phyloP scores from a whole-genome alignment of 805 yeast genomes.

The Pichia membranifaciens region DNA sequence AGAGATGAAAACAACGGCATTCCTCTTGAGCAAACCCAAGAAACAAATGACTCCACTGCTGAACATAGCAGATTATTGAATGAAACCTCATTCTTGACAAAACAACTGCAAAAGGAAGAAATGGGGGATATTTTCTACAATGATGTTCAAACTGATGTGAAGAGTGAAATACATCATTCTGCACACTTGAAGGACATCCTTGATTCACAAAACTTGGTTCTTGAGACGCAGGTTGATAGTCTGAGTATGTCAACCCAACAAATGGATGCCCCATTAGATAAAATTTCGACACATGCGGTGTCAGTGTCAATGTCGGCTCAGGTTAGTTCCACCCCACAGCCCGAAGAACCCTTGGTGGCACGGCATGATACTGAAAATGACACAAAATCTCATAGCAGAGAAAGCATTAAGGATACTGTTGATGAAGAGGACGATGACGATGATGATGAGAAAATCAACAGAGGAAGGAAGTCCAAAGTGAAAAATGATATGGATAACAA shows the following conservation, averaged over 20 bases:
- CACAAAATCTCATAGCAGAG: too few species aligned
- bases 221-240: conserved; percentile 28
- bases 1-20: conserved; percentile 4
- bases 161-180: not conserved
- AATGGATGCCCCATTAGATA: not conserved
- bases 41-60: not conserved
- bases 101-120: not conserved
- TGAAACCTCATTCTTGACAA: conserved; percentile 8
- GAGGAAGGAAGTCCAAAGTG: conserved; percentile 8
- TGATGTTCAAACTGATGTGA: not conserved
- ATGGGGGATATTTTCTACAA: not conserved
- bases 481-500: conserved; percentile 25
- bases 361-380: conserved; percentile 3
- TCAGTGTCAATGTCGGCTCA: not conserved
- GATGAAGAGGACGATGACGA: conserved; percentile 18
- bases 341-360: too few species aligned
- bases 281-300: not conserved
- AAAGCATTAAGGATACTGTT: too few species aligned
- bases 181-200: conserved; percentile 18
- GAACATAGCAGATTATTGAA: not conserved
- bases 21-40: not conserved
- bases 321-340: too few species aligned
- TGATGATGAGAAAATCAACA: conserved; percentile 20
- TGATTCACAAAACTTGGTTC: conserved; percentile 27
- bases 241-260: conserved; percentile 3